Conservation (phyloP, 352 stramenopile genomes). For the Pythium grandisporangium region DNA sequence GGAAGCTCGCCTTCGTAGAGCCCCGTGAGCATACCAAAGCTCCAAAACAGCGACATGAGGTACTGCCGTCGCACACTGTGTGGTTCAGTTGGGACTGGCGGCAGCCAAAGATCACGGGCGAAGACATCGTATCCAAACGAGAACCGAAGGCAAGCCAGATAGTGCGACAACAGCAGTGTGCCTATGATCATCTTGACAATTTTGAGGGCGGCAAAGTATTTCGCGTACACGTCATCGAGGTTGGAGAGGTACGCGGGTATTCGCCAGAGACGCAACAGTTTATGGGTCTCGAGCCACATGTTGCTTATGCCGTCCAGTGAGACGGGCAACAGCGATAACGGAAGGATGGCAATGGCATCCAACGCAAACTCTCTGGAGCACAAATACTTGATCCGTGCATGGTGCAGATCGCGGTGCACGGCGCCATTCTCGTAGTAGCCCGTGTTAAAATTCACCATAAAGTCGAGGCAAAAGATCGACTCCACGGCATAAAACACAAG, state of each 20-base stretch:
- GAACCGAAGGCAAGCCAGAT: conserved; percentile 37
- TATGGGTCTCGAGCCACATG: conserved; percentile 31
- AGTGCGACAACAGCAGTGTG: conserved; percentile 30
- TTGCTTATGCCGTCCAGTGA: conserved; percentile 4
- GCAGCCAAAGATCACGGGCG: conserved; percentile 28
- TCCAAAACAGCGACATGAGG: conserved; percentile 43
- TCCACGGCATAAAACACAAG: conserved; percentile 30
- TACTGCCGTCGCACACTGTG: conserved; percentile 17
- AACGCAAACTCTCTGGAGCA: conserved; percentile 33
- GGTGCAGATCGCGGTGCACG: conserved; percentile 15
- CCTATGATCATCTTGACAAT: conserved; percentile 32
- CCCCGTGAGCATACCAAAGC: conserved; percentile 35
- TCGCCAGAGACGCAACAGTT: conserved; percentile 22
- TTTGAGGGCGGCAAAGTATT: conserved; percentile 43
- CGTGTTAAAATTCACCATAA: conserved; percentile 47
- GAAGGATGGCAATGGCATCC: conserved; percentile 31
- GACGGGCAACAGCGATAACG: conserved; percentile 16
- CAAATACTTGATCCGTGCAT: conserved; percentile 30
- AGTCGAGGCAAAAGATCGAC: conserved; percentile 36
- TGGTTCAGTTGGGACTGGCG: conserved; percentile 1
- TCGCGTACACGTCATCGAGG: conserved; percentile 44
- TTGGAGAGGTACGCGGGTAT: conserved; percentile 28
- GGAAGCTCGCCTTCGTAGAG: conserved; percentile 44
- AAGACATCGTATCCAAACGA: conserved; percentile 32
- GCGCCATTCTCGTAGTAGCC: conserved; percentile 38